Percentiles rank a stretch among this genome's conserved stretches.
Evolutionary conservation across 768 basidiomycete genomes (phyloP).

Genomic region (Crucibulum laeve): DNA sequence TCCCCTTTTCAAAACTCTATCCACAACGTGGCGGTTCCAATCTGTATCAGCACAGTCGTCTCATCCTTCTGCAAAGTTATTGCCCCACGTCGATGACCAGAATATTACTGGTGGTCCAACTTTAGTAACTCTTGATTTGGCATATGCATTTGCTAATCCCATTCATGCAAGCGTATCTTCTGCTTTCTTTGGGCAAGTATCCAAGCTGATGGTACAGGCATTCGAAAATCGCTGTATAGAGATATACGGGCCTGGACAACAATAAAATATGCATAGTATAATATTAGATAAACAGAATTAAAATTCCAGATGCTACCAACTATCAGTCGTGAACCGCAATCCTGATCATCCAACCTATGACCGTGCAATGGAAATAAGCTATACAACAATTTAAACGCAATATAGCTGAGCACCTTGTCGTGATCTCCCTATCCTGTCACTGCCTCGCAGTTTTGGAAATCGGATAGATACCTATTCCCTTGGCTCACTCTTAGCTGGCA

Average conservation of each 20-base stretch:
- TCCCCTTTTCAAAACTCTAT: constrained; percentile 68
- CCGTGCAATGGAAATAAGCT: too few species aligned
- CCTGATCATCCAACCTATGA: too few species aligned
- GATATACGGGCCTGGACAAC: constrained; percentile 55
- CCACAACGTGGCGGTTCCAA: constrained; percentile 72
- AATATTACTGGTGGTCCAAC: constrained; percentile 46
- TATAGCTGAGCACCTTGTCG: too few species aligned
- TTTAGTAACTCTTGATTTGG: constrained; percentile 77
- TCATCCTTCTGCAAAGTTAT: constrained; percentile 19
- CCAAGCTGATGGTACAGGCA: constrained; percentile 84
- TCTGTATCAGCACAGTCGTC: constrained; percentile 43
- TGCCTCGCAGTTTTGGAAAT: too few species aligned
- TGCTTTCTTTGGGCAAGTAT: constrained; percentile 83
- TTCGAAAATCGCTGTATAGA: constrained; percentile 82
- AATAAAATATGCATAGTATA: constrained; percentile 7
- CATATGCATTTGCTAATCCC: constrained; percentile 85
- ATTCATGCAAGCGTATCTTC: constrained; percentile 80
- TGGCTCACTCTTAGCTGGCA: too few species aligned
- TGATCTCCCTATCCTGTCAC: too few species aligned
- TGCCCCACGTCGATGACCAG: background rate
- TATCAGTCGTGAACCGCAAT: too few species aligned
- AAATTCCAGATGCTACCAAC: background rate
- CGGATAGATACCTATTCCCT: too few species aligned
- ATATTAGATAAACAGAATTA: background rate
- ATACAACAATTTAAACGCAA: too few species aligned